Evolutionary conservation across 2,329 filamentous ascomycete species (phyloP), one percentile per base, ranked within the genome.

Genomic region (Fusarium chuoi): DNA sequence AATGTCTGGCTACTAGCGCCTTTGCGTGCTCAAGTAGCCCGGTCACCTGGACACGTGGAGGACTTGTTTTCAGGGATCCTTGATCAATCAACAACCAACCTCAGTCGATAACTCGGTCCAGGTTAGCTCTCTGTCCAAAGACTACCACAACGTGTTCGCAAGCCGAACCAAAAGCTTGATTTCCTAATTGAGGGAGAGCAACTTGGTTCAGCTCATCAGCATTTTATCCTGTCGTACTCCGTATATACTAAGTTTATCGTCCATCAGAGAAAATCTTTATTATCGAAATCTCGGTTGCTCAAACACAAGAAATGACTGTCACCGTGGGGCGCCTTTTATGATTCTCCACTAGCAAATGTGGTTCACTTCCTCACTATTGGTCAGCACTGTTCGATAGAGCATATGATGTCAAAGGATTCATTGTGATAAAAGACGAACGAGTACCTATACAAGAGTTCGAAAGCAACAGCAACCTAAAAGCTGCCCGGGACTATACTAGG

Each of bases 1-100:
- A 70, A 56, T 24, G 28, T 41, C 49, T 56, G 41, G 64, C 55
- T 63, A 55, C 58, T 65, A 70, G 59, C 59, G 51, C 56, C 51
- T 42, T 58, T 70, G 38, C 28, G 62, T 58, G 51, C 57, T 72
- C 57, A 68, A 39, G 42, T 26, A 65, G 62, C 72, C 64, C 17
- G 60, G 68, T 74, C 52, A 60, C 56, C 42, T 56, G 68, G 58
- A 63, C 71, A 75, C 68, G 72, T 75, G 71, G 71, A 62, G 38
- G 46, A 30, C 58, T 65, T 57, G n/a, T 63, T 71, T 74, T 55
- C 67, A 65, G 66, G 71, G 62, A 62, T 62, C 49, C 59, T 35
- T 56, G 35, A 55, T 55, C 51, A 55, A 28, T 55, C 51, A 55
- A 41, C 52, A 57, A 68, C 46, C 49, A 64, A 63, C 54, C 54